A percentile compares a stretch with the other conserved stretches of the same genome.
Conservation (phyloP, 228 moss, liverwort and hornwort species). For the Sphagnum fallax region DNA sequence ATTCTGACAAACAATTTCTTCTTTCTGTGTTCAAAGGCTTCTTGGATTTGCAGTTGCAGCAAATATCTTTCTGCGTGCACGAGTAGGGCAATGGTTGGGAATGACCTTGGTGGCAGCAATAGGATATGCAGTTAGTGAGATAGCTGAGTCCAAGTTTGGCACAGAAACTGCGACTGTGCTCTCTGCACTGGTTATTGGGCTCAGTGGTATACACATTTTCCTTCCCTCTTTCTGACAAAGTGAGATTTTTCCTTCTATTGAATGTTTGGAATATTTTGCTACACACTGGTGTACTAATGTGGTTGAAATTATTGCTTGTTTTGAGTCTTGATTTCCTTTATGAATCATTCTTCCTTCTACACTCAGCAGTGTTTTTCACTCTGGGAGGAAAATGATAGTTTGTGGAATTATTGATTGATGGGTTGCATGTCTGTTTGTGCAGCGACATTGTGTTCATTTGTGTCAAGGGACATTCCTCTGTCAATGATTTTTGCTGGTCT, state of each 20-base stretch:
- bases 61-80: constrained; percentile 35
- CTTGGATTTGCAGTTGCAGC: constrained; percentile 32
- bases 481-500: constrained; percentile 52
- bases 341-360: background rate
- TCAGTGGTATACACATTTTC: constrained; percentile 21
- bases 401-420: background rate
- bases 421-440: background rate
- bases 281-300: background rate
- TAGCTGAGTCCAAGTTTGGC: constrained; percentile 21
- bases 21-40: constrained; percentile 17
- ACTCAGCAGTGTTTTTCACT: background rate
- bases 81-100: constrained; percentile 48
- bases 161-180: constrained; percentile 46
- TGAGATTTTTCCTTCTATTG: background rate
- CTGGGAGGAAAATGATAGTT: background rate
- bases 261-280: background rate
- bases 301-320: background rate
- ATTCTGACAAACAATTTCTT: too few species aligned
- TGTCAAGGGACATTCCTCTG: constrained; percentile 42
- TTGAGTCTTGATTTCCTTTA: background rate
- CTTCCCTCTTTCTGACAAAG: background rate
- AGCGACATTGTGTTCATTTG: constrained; percentile 29
- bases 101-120: constrained; percentile 37
- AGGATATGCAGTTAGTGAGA: constrained; percentile 26
- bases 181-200: constrained; percentile 42